phyloP scores from a whole-genome alignment of 1,284 basidiomycete genomes.

The Grifola frondosa region DNA sequence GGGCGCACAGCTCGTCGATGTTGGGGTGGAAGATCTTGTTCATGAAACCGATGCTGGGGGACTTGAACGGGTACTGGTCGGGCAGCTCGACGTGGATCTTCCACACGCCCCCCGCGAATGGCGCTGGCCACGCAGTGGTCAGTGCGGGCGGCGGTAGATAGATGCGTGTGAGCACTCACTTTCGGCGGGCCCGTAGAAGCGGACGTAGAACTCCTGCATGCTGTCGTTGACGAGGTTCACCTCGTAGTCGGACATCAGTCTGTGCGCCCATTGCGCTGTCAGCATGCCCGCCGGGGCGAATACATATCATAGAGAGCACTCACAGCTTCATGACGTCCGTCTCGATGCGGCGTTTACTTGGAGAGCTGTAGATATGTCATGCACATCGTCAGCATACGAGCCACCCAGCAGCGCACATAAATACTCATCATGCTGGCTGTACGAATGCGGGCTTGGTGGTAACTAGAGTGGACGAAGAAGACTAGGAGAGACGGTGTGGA shows the following conservation, averaged over 20 bases:
- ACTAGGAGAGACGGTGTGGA: no score
- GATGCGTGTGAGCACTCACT: slow-evolving; percentile 59
- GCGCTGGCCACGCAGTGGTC: slow-evolving; percentile 54
- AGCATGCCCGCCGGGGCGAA: background rate
- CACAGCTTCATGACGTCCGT: slow-evolving; percentile 99
- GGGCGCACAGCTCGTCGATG: slow-evolving; percentile 88
- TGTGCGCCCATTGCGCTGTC: slow-evolving; percentile 34
- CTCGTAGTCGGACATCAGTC: slow-evolving; percentile 96
- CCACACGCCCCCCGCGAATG: slow-evolving; percentile 95
- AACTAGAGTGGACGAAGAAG: no score
- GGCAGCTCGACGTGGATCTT: slow-evolving; percentile 99
- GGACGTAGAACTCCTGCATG: slow-evolving; percentile 99
- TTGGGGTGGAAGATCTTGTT: slow-evolving; percentile 99
- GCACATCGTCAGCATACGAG: no score
- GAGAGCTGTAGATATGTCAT: slow-evolving; percentile 54
- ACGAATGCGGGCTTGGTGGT: no score
- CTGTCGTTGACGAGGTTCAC: slow-evolving; percentile 97
- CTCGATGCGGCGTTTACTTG: slow-evolving; percentile 89
- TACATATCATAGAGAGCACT: slow-evolving; percentile 29
- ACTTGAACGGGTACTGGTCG: slow-evolving; percentile 98
- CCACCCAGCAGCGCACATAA: background rate
- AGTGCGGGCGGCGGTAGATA: background rate
- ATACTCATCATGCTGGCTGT: slow-evolving; percentile 36
- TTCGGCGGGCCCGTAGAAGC: slow-evolving; percentile 91
- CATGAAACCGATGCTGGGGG: slow-evolving; percentile 98